Conservation (phyloP, 176 grass and related monocot species). For the Miscanthus lutarioriparius region DNA sequence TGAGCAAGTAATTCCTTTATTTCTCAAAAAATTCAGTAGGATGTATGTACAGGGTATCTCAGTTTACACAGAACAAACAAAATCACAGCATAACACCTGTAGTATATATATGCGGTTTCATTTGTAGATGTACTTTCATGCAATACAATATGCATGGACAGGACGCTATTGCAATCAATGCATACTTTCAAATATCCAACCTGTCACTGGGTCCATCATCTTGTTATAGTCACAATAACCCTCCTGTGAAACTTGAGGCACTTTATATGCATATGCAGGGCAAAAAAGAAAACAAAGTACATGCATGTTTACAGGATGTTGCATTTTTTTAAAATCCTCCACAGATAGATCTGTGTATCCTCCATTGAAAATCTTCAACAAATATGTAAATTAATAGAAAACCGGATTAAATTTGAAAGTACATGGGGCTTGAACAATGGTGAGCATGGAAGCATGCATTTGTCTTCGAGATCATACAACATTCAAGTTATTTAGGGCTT, state of each 20-base stretch:
- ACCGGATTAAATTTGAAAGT: neutral
- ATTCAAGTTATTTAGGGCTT: neutral
- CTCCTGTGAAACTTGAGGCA: neutral
- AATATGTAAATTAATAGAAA: neutral
- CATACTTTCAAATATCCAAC: neutral
- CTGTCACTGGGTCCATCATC: neutral
- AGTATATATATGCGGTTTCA: neutral
- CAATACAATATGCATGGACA: neutral
- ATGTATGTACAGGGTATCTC: neutral
- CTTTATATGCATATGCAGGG: neutral
- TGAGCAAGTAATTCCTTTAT: conserved; percentile 16
- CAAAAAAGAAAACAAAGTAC: neutral
- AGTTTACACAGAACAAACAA: neutral
- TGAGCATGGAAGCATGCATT: neutral
- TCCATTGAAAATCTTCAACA: neutral
- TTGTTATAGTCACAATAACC: neutral
- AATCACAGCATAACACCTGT: too few relatives aligned
- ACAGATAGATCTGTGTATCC: neutral
- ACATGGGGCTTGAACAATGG: neutral
- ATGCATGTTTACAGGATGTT: too few relatives aligned
- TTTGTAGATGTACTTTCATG: neutral
- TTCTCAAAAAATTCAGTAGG: conserved; percentile 10
- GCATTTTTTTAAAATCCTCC: too few relatives aligned
- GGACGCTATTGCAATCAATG: neutral
- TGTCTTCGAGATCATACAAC: neutral